Evolutionary conservation across 2,329 filamentous ascomycete species (phyloP).

Genomic region (Cladosporium phlei): DNA sequence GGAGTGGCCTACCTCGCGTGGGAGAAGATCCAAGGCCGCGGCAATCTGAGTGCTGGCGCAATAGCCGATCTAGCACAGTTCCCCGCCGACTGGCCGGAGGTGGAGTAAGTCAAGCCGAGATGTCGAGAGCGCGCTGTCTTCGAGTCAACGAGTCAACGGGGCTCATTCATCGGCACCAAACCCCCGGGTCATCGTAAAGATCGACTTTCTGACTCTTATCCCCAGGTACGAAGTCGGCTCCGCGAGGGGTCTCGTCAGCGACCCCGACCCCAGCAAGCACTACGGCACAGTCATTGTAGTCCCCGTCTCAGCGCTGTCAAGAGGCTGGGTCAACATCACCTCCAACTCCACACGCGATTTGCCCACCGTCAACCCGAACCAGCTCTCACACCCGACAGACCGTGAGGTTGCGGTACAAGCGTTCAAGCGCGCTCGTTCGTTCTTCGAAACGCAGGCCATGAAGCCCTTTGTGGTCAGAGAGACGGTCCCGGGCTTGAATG

Average conservation of each 20-base stretch:
- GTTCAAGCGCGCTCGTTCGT: neutral
- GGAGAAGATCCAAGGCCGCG: constrained; percentile 13
- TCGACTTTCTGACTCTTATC: too few relatives aligned
- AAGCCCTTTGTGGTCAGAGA: constrained; percentile 20
- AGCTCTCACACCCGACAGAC: constrained; percentile 23
- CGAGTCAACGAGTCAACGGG: too few relatives aligned
- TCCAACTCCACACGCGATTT: neutral
- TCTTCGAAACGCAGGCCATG: neutral
- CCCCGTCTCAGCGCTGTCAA: neutral
- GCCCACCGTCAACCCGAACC: neutral
- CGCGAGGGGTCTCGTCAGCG: neutral
- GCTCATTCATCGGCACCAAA: too few relatives aligned
- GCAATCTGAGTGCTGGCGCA: too few relatives aligned
- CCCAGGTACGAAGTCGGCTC: constrained; percentile 6
- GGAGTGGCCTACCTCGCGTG: constrained; percentile 8
- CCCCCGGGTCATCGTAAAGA: too few relatives aligned
- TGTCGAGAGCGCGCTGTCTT: too few relatives aligned
- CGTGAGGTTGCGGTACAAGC: constrained; percentile 24
- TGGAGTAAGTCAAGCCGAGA: too few relatives aligned
- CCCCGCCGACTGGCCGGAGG: too few relatives aligned
- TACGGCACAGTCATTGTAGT: neutral
- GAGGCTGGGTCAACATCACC: constrained; percentile 5
- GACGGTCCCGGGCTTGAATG: constrained; percentile 39
- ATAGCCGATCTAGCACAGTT: too few relatives aligned
- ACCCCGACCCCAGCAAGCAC: neutral